Evolutionary conservation across 1,139 yeast species (phyloP).

Genomic region (Geotrichum aggregatum): DNA sequence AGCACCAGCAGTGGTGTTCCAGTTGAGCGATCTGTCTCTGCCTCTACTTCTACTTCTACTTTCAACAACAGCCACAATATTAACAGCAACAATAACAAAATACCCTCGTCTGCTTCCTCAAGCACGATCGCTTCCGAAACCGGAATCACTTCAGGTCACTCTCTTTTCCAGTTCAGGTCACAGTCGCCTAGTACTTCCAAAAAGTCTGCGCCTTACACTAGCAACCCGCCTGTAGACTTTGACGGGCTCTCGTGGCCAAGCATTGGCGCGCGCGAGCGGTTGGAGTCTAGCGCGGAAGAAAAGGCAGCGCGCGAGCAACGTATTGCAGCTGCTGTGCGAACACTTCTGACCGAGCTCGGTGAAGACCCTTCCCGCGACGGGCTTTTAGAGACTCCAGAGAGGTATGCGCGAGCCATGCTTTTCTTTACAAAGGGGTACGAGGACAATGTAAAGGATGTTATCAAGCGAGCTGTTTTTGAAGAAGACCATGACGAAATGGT

Average conservation of each 20-base stretch:
- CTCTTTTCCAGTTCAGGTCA: constrained; percentile 4
- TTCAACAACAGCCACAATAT: no score
- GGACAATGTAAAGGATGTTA: constrained; percentile 74
- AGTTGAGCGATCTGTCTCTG: neutral
- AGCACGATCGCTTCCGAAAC: neutral
- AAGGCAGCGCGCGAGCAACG: constrained; percentile 59
- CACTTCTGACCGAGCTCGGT: constrained; percentile 79
- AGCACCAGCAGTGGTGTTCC: neutral
- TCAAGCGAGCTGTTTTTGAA: constrained; percentile 92
- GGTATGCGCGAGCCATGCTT: constrained; percentile 95
- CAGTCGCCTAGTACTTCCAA: constrained; percentile 3
- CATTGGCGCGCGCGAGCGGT: constrained; percentile 72
- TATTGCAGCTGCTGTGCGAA: constrained; percentile 80
- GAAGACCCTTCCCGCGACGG: constrained; percentile 92
- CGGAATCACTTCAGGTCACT: constrained; percentile 1
- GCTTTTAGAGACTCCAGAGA: constrained; percentile 84
- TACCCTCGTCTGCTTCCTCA: no score
- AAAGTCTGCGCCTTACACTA: constrained; percentile 59
- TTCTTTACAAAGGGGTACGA: constrained; percentile 95
- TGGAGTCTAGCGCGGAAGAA: constrained; percentile 62
- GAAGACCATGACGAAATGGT: constrained; percentile 99
- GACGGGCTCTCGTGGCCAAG: constrained; percentile 96
- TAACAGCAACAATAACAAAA: no score
- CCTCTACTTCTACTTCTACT: neutral
- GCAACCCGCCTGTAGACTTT: constrained; percentile 78